Percentiles rank a stretch among this genome's conserved stretches.
Evolutionary conservation across 2,329 filamentous ascomycete genomes (phyloP).

Genomic region (Akanthomyces dipterigenus): DNA sequence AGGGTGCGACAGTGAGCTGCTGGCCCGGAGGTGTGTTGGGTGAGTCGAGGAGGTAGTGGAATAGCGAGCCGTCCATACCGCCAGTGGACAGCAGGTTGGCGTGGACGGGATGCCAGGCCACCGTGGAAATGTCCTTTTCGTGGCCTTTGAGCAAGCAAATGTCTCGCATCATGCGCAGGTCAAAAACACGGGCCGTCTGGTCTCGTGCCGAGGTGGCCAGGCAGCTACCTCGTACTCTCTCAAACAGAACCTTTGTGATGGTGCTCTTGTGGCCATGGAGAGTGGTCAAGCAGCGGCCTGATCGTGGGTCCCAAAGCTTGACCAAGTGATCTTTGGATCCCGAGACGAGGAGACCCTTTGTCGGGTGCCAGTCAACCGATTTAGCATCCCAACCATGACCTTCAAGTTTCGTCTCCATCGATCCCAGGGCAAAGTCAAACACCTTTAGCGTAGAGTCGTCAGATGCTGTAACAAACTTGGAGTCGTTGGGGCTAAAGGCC

Average conservation of each 20-base stretch:
- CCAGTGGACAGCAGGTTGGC: constrained; percentile 84
- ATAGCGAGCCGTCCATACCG: constrained; percentile 80
- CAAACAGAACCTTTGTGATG: constrained; percentile 87
- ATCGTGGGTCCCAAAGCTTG: constrained; percentile 97
- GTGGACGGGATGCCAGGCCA: constrained; percentile 92
- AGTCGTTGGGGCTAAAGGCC: constrained; percentile 87
- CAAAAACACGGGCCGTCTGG: constrained; percentile 87
- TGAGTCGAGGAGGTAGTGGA: constrained; percentile 94
- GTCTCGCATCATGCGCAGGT: constrained; percentile 97
- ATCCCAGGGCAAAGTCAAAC: constrained; percentile 86
- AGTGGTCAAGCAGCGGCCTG: constrained; percentile 81
- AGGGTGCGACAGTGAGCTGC: constrained; percentile 67
- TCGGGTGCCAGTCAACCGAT: constrained; percentile 94
- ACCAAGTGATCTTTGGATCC: constrained; percentile 97
- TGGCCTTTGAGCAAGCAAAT: constrained; percentile 89
- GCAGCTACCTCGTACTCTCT: constrained; percentile 74
- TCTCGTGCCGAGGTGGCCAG: constrained; percentile 91
- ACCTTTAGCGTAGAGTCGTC: constrained; percentile 93
- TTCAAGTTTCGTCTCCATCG: constrained; percentile 73
- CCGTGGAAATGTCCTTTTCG: constrained; percentile 89
- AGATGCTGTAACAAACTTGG: constrained; percentile 92
- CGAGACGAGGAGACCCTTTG: constrained; percentile 87
- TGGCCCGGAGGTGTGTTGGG: constrained; percentile 76
- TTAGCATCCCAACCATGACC: constrained; percentile 99
- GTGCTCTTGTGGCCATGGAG: constrained; percentile 97